phyloP scores from a whole-genome alignment of 352 stramenopile species.

The Globisporangium perplexum region DNA sequence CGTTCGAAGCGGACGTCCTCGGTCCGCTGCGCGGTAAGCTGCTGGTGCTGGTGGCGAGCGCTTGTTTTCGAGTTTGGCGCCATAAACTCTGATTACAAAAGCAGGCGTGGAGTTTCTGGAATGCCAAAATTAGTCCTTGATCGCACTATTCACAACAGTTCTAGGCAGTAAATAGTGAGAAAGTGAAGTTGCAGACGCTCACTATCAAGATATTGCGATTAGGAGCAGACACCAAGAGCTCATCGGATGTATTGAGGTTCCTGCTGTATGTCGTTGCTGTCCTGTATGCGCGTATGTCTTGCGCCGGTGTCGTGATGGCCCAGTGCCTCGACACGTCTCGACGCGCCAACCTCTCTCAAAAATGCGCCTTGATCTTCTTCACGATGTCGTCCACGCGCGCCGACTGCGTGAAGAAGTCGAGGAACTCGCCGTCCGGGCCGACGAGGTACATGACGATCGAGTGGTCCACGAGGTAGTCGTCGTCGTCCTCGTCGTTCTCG shows the following conservation, averaged over 20 bases:
- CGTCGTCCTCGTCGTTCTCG: constrained; percentile 93
- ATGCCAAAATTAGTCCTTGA: too few species aligned
- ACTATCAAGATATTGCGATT: neutral
- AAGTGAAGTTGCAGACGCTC: neutral
- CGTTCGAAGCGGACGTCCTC: too few species aligned
- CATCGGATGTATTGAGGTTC: neutral
- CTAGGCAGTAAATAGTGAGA: too few species aligned
- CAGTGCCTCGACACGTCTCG: neutral
- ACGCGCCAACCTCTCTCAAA: constrained; percentile 18
- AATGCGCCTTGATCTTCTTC: constrained; percentile 88
- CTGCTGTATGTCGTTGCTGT: neutral
- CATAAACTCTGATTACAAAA: too few species aligned
- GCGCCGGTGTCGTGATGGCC: too few species aligned
- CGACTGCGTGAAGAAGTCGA: constrained; percentile 99
- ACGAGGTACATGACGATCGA: constrained; percentile 99
- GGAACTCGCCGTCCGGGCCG: constrained; percentile 93
- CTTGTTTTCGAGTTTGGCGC: too few species aligned
- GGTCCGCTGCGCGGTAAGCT: too few species aligned
- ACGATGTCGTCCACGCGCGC: constrained; percentile 93
- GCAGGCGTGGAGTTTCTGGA: too few species aligned
- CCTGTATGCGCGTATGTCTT: neutral
- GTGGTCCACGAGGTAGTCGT: constrained; percentile 99
- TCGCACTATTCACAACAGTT: too few species aligned
- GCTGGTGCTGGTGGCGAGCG: too few species aligned
- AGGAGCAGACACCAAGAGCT: neutral